Conservation (phyloP, 2,329 filamentous ascomycete species). For the Claviceps fusiformis region DNA sequence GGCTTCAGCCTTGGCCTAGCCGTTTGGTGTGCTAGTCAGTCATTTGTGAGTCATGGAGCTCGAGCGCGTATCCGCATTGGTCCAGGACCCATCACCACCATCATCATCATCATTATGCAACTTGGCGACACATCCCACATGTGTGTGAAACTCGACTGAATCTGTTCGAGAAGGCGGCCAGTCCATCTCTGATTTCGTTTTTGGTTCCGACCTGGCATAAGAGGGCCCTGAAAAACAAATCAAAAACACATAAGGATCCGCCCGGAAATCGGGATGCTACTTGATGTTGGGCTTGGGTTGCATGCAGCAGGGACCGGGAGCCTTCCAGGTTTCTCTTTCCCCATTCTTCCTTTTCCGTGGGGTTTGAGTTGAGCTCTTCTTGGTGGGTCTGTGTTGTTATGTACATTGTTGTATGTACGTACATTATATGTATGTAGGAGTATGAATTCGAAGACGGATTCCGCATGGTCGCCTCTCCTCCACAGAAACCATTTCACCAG, state of each 20-base stretch:
- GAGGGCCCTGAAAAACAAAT: not conserved
- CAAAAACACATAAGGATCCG: not conserved
- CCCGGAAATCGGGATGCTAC: not conserved
- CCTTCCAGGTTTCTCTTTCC: not conserved
- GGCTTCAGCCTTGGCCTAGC: not conserved
- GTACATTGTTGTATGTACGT: too few species aligned
- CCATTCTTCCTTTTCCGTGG: not conserved
- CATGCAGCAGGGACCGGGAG: not conserved
- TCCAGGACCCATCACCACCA: not conserved
- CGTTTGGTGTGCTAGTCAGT: not conserved
- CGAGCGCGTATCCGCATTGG: not conserved
- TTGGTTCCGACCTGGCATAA: not conserved
- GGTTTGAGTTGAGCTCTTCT: conserved; percentile 1
- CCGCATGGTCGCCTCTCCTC: not conserved
- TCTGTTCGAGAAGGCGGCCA: not conserved
- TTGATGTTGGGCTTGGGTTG: not conserved
- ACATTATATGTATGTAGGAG: too few species aligned
- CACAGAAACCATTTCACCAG: not conserved
- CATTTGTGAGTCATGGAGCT: not conserved
- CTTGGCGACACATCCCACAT: too few species aligned
- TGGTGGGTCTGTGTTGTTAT: not conserved
- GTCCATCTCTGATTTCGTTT: not conserved
- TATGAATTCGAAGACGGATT: not conserved
- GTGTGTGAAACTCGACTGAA: not conserved
- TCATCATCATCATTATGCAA: not conserved